Conservation (phyloP, 768 basidiomycete species). For the Hygrocybe punicea region DNA sequence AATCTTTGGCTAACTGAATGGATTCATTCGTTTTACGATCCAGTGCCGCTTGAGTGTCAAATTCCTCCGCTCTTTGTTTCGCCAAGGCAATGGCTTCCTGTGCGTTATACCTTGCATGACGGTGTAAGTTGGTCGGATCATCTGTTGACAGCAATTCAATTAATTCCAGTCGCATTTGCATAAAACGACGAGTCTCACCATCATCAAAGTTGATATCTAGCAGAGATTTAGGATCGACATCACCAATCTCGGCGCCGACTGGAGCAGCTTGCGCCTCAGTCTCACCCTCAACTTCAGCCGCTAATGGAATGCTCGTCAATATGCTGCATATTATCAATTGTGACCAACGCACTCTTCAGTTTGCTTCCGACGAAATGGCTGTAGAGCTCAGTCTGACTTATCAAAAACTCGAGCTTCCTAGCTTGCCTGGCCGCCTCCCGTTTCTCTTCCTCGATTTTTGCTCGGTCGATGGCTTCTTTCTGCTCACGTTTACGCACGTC, state of each 20-base stretch:
- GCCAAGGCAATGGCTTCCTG: conserved; percentile 84
- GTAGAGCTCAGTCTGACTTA: conserved; percentile 97
- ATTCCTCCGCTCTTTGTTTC: conserved; percentile 73
- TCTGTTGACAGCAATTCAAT: conserved; percentile 44
- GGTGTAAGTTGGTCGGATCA: conserved; percentile 80
- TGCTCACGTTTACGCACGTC: conserved; percentile 91
- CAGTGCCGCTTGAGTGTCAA: conserved; percentile 78
- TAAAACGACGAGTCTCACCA: conserved; percentile 47
- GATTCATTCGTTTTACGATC: conserved; percentile 82
- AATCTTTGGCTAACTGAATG: conserved; percentile 60
- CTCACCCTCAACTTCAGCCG: conserved; percentile 72
- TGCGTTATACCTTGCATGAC: conserved; percentile 84
- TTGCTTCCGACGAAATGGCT: conserved; percentile 99
- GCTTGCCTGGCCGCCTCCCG: conserved; percentile 92
- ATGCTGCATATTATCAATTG: conserved; percentile 5
- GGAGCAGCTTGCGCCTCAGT: conserved; percentile 44
- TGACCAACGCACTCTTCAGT: conserved; percentile 65
- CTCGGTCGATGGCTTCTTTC: conserved; percentile 86
- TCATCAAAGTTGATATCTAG: conserved; percentile 88
- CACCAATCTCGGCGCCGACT: conserved; percentile 55
- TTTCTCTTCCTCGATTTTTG: conserved; percentile 87
- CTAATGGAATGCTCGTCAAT: conserved; percentile 37
- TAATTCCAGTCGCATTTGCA: conserved; percentile 2
- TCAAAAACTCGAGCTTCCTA: conserved; percentile 95
- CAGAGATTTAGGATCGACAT: conserved; percentile 50